Base-by-base conservation (phyloP, 202 grass and related monocot genomes). In the Schoenoplectus triqueter region DNA sequence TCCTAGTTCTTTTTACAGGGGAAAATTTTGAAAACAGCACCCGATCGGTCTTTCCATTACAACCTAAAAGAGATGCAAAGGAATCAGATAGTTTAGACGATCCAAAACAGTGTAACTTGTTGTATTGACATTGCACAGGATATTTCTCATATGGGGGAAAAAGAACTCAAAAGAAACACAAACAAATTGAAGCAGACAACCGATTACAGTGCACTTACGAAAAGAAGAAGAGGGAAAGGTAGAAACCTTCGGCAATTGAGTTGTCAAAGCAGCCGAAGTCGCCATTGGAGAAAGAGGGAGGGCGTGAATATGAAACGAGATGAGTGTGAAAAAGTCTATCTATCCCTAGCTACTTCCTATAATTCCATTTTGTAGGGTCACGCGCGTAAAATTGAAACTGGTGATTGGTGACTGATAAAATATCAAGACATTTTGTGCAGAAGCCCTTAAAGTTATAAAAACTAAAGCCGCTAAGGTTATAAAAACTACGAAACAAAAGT, bases 21-120 rank as follows among this genome's bases (percentile, higher is more conserved):
- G 87, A 76, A 82, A 85, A 87, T 20, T 86, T 68, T 56, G 89
- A 90, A 90, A 84, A 92, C 13, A 69, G 81, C 84, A 87, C 79
- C 51, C 84, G 68, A 72, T 92, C 63, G 15, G 66, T 75, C 21
- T 66, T 94, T 52, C 78, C 74, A 75, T 75, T 89, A 83, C 50
- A 87, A 90, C 91, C 96, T 99, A 85, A 64, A 78, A 83, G 18
- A 94, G 67, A 51, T 55, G 22, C 74, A 21, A 78, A 20, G 4
- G 41, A 78, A 78, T 41, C 2, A 57, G 21, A 59, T 8, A 42
- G 49, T 78, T 41, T n/a, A 57, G 42, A 11, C 8, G 19, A 17
- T 10, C 11, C 4, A n/a, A 10, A 50, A 68, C 31, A 68, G 41
- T 18, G 45, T 8, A 71, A 47, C 14, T 75, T 22, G 10, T 55